phyloP scores from a whole-genome alignment of 345 rosid genomes.

The Viola odorata region DNA sequence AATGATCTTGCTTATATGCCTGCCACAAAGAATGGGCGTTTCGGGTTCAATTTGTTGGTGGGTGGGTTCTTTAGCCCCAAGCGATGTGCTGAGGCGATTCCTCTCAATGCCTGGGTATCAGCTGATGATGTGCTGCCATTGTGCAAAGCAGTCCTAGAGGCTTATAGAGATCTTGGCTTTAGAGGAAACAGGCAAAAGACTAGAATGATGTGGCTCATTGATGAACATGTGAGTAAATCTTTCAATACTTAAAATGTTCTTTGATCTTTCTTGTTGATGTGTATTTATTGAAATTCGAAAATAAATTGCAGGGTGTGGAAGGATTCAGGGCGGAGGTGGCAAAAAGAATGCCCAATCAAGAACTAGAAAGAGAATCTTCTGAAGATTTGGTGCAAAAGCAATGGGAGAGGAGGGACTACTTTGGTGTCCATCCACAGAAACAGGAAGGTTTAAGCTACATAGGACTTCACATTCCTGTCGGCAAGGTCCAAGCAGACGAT shows the following conservation, averaged over 20 bases:
- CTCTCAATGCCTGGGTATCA: conserved; percentile 92
- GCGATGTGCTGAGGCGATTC: conserved; percentile 85
- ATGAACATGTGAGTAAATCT: conserved; percentile 65
- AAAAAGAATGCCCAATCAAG: conserved; percentile 61
- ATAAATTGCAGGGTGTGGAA: conserved; percentile 64
- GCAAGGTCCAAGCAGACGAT: conserved; percentile 83
- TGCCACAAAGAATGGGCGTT: conserved; percentile 60
- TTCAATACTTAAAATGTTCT: neutral
- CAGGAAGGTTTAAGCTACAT: conserved; percentile 78
- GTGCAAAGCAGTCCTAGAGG: conserved; percentile 77
- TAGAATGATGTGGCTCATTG: conserved; percentile 98
- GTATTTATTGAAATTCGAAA: neutral
- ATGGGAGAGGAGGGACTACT: conserved; percentile 78
- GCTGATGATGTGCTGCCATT: conserved; percentile 64
- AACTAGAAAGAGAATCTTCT: conserved; percentile 57
- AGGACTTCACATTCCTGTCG: conserved; percentile 86
- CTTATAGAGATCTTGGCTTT: conserved; percentile 80
- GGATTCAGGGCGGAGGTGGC: conserved; percentile 72
- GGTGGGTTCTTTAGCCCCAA: conserved; percentile 95
- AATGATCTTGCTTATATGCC: conserved; percentile 98
- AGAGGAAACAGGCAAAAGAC: conserved; percentile 91
- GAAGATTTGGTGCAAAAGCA: conserved; percentile 66
- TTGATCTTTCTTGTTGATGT: neutral
- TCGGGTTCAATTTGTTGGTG: conserved; percentile 85
- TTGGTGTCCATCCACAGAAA: conserved; percentile 84